Evolutionary conservation across 345 rosid species (phyloP).

Genomic region (Psidium guajava): DNA sequence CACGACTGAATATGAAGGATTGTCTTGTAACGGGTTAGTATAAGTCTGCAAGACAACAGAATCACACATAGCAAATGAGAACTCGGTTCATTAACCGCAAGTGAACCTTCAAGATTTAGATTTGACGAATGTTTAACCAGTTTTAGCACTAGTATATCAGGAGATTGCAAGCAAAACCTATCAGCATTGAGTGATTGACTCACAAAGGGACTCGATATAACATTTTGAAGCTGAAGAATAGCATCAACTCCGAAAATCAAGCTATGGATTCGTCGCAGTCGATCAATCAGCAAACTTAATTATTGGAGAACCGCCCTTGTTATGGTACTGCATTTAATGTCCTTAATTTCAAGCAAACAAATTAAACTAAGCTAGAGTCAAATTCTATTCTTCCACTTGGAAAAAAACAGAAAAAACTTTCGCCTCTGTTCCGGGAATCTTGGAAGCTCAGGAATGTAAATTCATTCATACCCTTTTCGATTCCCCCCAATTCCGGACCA

Average conservation of each 20-base stretch:
- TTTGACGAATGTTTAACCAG: neutral
- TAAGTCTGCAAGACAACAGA: slow-evolving; percentile 41
- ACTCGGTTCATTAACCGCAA: neutral
- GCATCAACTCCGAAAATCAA: neutral
- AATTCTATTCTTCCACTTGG: neutral
- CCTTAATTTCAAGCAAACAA: neutral
- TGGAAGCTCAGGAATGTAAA: neutral
- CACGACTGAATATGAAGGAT: slow-evolving; percentile 84
- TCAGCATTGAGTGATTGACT: neutral
- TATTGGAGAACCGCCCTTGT: neutral
- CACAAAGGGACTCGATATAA: neutral
- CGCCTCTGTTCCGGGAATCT: neutral
- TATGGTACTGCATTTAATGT: neutral
- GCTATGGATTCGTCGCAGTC: neutral
- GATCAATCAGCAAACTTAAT: neutral
- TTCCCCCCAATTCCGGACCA: neutral
- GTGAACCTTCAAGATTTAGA: neutral
- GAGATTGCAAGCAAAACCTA: neutral
- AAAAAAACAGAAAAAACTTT: neutral
- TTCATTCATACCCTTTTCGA: neutral
- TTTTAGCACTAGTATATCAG: neutral
- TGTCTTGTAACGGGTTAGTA: slow-evolving; percentile 76
- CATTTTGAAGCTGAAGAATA: neutral
- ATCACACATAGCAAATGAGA: neutral
- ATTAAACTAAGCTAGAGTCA: neutral